These are phyloP conservation scores for Neurospora discreta DNA, from an alignment of 495 filamentous ascomycete species.

Conservation along the genomic window DNA sequence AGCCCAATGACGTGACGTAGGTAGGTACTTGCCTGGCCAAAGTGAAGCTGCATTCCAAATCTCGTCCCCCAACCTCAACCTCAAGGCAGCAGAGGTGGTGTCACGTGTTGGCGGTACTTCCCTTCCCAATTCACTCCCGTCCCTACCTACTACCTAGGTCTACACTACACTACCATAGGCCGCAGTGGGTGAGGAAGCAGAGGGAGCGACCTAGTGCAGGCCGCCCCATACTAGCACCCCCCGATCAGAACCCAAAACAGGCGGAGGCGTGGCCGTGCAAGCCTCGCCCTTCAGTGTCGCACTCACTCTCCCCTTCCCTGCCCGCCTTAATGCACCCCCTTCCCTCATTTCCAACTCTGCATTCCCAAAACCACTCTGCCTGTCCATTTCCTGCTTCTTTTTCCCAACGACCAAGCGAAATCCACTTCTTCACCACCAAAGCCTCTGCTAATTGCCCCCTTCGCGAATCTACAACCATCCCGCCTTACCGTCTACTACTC, in stretches of 20 bases:
- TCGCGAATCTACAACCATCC: not conserved
- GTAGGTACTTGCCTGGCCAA: not conserved
- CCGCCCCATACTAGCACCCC: not conserved
- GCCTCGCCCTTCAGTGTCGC: not conserved
- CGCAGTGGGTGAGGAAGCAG: not conserved
- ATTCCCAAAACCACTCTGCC: conserved; percentile 20
- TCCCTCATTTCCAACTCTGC: conserved; percentile 31
- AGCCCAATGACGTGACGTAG: not conserved
- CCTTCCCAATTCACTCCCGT: not conserved
- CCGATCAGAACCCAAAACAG: not conserved
- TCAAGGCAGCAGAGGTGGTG: not conserved
- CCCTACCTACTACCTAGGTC: too few species aligned
- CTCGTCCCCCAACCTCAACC: not conserved
- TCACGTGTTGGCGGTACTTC: not conserved
- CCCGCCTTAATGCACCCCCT: conserved; percentile 19
- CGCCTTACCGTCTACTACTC: not conserved
- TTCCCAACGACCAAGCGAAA: conserved; percentile 18
- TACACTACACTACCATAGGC: too few species aligned
- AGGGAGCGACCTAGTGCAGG: not conserved
- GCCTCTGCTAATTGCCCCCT: conserved; percentile 3
- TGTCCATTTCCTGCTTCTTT: conserved; percentile 12
- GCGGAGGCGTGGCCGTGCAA: not conserved
- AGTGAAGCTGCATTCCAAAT: not conserved
- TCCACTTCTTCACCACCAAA: conserved; percentile 10
- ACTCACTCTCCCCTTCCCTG: conserved; percentile 16